Percentiles rank a stretch among this genome's conserved stretches.
phyloP scores from a whole-genome alignment of 2,329 filamentous ascomycete species.

The Berkeleyomyces rouxiae region DNA sequence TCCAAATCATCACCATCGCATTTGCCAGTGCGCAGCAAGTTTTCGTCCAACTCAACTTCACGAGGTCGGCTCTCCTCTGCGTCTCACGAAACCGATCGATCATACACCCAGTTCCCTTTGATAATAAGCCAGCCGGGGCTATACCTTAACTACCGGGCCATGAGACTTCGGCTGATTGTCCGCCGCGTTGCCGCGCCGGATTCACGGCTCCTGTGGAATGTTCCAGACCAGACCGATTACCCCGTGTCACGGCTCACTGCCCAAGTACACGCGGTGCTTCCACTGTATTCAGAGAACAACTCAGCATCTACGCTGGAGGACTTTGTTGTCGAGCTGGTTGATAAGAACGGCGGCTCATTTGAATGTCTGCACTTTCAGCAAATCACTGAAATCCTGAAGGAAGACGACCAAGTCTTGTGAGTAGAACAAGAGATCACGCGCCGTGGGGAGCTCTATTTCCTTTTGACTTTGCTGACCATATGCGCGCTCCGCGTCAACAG shows the following conservation, averaged over 20 bases:
- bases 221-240: slow-evolving; percentile 37
- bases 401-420: slow-evolving; percentile 71
- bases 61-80: too few relatives aligned
- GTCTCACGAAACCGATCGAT: too few relatives aligned
- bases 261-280: slow-evolving; percentile 62
- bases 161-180: slow-evolving; percentile 60
- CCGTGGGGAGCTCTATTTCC: neutral
- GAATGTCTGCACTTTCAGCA: slow-evolving; percentile 79
- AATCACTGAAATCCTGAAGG: slow-evolving; percentile 52
- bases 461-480: slow-evolving; percentile 12
- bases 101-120: neutral
- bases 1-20: neutral
- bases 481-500: slow-evolving; percentile 24
- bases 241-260: slow-evolving; percentile 65
- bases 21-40: neutral
- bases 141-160: neutral
- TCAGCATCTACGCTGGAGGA: slow-evolving; percentile 76
- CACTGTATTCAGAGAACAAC: slow-evolving; percentile 36
- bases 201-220: slow-evolving; percentile 54
- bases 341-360: slow-evolving; percentile 42
- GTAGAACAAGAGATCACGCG: slow-evolving; percentile 20
- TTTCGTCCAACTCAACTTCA: neutral
- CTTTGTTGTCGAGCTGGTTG: slow-evolving; percentile 62
- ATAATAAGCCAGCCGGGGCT: neutral
- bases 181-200: slow-evolving; percentile 59